Base-by-base conservation (phyloP, 1,139 yeast species). In the Suhomyces bribrorum region DNA sequence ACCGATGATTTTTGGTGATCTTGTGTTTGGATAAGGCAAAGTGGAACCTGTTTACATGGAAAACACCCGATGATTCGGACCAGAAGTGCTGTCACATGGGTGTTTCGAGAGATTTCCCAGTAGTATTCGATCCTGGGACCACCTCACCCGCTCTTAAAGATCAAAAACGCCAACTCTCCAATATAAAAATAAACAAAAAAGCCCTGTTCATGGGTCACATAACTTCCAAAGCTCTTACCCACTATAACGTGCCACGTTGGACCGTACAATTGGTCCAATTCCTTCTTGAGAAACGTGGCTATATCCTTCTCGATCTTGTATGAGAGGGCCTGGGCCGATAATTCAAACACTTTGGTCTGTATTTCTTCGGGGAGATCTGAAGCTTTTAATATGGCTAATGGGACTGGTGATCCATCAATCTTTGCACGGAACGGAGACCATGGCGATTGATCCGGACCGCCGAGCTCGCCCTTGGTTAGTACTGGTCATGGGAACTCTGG, bases 241-340 rank as follows among this genome's bases (percentile, higher is more conserved):
- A 89, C 97, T 43, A 92, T 80, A 22, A 89, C 94, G 60, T 92
- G 97, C 98, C 98, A 92, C 16, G 95, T 81, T 31, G 85, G 79
- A 1, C 96, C 96, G 52, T 75, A 84, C 42, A 64, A 52, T 36
- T 64, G 67, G 46, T 77, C 74, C 59, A 76, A 64, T 51, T 83
- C 88, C 56, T 86, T 86, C 67, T 92, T 92, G 48, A 90, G 69
- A 46, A 69, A 75, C 0, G 88, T 81, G 12, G 98, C 97, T 32
- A 88, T 74, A 47, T 90, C 97, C 53, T 84, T 76, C 45, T 82
- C 85, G 28, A 78, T 59, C 36, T 66, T 61, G 54, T 73, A 72
- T 23, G 68, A 55, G 17, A 54, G 49, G 3, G 86, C 80, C 45
- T 75, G 77, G 40, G 69, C 61, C 8, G 83, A 73, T 45, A 84